These are phyloP conservation scores for Zygosaccharomyces pseudobailii DNA, from an alignment of 1,139 yeast genomes.

Conservation along the genomic window DNA sequence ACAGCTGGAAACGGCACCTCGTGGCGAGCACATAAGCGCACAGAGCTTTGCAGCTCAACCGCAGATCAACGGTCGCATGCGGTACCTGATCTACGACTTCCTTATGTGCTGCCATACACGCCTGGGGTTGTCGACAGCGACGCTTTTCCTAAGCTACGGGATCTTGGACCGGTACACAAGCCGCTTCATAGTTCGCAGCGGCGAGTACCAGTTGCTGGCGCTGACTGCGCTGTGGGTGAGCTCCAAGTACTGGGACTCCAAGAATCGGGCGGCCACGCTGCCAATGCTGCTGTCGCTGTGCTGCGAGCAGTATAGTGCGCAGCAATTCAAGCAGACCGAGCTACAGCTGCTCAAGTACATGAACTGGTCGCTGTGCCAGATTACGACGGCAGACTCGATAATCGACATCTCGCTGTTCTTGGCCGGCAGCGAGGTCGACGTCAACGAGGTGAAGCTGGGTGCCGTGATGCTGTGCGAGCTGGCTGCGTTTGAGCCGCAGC, in stretches of 20 bases:
- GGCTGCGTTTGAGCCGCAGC: slow-evolving; percentile 56
- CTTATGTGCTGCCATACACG: slow-evolving; percentile 79
- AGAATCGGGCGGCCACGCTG: slow-evolving; percentile 58
- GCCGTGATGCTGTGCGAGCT: slow-evolving; percentile 61
- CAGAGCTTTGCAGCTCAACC: slow-evolving; percentile 19
- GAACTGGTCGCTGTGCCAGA: slow-evolving; percentile 30
- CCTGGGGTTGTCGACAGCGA: slow-evolving; percentile 69
- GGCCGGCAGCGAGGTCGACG: slow-evolving; percentile 30
- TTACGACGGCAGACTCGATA: slow-evolving; percentile 58
- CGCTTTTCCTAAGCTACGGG: slow-evolving; percentile 74
- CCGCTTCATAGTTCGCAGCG: slow-evolving; percentile 73
- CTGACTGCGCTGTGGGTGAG: slow-evolving; percentile 71
- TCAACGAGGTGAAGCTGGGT: slow-evolving; percentile 49
- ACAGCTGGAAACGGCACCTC: background rate
- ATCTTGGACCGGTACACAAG: slow-evolving; percentile 90
- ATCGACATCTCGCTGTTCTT: slow-evolving; percentile 46
- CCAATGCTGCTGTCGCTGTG: slow-evolving; percentile 45
- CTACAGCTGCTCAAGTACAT: slow-evolving; percentile 50
- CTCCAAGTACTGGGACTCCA: slow-evolving; percentile 66
- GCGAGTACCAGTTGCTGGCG: slow-evolving; percentile 57
- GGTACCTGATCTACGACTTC: slow-evolving; percentile 59
- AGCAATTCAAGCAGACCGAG: slow-evolving; percentile 63
- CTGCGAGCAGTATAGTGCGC: slow-evolving; percentile 56
- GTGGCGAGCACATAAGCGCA: background rate
- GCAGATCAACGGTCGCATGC: slow-evolving; percentile 24